Evolutionary conservation across 31 red algal genomes (phyloP).

Genomic region (Bonnemaisonia californica): DNA sequence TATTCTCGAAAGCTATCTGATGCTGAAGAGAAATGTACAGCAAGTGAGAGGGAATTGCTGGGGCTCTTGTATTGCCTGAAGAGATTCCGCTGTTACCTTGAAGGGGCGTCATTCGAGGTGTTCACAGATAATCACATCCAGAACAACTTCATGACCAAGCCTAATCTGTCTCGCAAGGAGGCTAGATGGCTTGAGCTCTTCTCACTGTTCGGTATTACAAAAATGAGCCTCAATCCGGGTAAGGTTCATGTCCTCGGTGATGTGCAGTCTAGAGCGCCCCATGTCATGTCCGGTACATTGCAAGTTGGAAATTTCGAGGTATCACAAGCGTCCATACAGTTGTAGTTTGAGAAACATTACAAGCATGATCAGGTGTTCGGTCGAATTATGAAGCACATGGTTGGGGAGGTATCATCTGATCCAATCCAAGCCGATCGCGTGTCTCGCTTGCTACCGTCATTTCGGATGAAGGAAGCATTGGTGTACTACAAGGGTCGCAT

Average conservation of each 20-base stretch:
- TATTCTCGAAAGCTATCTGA: too few relatives aligned
- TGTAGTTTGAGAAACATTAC: background rate
- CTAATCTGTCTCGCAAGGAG: too few relatives aligned
- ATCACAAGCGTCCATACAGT: background rate
- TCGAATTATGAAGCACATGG: background rate
- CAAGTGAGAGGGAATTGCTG: too few relatives aligned
- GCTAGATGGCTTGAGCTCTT: conserved; percentile 1
- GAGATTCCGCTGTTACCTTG: too few relatives aligned
- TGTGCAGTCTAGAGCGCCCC: background rate
- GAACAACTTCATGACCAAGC: too few relatives aligned
- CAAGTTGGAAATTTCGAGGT: background rate
- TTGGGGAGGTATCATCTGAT: background rate
- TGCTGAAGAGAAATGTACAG: too few relatives aligned
- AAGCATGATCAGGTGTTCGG: background rate
- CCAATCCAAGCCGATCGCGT: background rate
- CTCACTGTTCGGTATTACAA: background rate
- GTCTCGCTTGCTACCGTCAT: background rate
- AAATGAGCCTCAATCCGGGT: background rate
- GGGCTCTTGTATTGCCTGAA: too few relatives aligned
- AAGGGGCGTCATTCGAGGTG: too few relatives aligned
- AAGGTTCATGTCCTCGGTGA: conserved; percentile 10
- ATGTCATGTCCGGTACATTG: background rate
- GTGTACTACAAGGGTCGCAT: background rate
- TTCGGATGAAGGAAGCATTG: background rate
- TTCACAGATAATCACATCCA: too few relatives aligned